Conservation (phyloP, 257 asterid species). For the Solanum appendiculatum region DNA sequence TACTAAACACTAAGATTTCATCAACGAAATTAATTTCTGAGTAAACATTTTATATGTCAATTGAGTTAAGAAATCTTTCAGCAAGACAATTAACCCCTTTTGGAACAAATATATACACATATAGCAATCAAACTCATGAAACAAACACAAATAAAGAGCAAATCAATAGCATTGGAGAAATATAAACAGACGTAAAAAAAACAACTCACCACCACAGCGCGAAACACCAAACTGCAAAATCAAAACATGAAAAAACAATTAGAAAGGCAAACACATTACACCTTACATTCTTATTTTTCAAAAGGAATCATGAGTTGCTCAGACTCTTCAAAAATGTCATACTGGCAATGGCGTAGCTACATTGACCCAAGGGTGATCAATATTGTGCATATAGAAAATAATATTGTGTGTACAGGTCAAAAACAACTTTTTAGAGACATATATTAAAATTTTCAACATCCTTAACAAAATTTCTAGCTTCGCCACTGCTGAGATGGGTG, state of each 20-base stretch:
- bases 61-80: not conserved
- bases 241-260: not conserved
- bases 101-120: not conserved
- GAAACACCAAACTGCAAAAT: slow-evolving; percentile 31
- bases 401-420: not conserved
- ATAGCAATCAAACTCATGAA: not conserved
- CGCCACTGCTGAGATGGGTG: not conserved
- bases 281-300: not conserved
- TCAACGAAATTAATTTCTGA: too few relatives aligned
- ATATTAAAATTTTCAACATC: not conserved
- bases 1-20: too few relatives aligned
- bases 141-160: not conserved
- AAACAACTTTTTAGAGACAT: not conserved
- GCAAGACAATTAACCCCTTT: not conserved
- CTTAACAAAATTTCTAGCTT: not conserved
- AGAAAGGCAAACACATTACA: not conserved
- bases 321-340: not conserved
- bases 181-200: not conserved
- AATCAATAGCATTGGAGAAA: not conserved
- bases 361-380: not conserved
- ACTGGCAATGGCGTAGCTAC: not conserved
- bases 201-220: slow-evolving; percentile 23
- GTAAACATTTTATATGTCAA: not conserved
- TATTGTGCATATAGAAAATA: not conserved
- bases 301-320: too few relatives aligned